Evolutionary conservation across 2,329 filamentous ascomycete genomes (phyloP), one percentile per base, ranked within the genome.

Genomic region (Xylaria sp.): DNA sequence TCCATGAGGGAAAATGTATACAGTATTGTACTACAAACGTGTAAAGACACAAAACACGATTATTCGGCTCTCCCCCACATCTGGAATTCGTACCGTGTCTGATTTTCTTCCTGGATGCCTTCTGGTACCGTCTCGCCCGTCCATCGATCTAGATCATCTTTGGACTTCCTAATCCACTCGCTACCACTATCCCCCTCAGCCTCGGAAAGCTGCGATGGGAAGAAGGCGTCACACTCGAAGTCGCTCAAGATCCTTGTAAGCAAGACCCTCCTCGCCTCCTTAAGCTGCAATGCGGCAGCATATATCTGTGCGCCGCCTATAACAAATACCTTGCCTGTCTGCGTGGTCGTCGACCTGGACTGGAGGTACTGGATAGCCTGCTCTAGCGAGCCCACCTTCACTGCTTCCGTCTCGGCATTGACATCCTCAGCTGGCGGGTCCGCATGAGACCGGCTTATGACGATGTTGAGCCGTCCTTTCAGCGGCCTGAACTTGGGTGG

Each of bases 231-330:
- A 75, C 92, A 94, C 64, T 91, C 90, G 79, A 89, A 95, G 54
- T 92, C 90, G 3, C 80, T 81, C 70, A 85, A 75, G 39, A 96
- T 86, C 69, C 87, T 85, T 57, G 92, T 96, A 70, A 95, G 81
- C 67, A 96, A 79, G 61, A 96, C 85, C 45, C 89, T 81, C 73
- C 82, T 85, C 47, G 89, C 83, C 77, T 88, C 84, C 47, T 79
- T 76, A 64, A 88, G 73, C 72, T 81, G 77, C 75, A 98, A 82
- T 15, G 93, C 90, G 25, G 89, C 86, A 44, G 82, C 83, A 79
- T 98, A 99, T 71, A 98, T 90, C 81, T 94, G 91, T 63, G 89
- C 92, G 4, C 96, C 96, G 27, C 96, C 96, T 74, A 99, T 97
- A 49, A 98, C 87, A 79, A 94, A 98, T 3, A 93, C 85, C 72